phyloP scores from a whole-genome alignment of 192 early-diverging fungal species.

The Coemansia sp. region DNA sequence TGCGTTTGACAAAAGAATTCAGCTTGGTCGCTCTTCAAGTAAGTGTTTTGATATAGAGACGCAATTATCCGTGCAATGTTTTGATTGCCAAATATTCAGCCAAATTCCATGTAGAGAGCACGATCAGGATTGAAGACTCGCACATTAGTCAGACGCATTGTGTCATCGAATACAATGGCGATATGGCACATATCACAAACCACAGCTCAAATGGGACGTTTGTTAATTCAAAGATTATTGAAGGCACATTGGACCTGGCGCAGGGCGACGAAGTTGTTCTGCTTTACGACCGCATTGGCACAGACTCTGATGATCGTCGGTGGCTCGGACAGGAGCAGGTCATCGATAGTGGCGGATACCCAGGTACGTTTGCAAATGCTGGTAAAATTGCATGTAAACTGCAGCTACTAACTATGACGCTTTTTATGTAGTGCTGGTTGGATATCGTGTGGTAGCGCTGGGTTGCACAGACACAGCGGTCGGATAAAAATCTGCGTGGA shows the following conservation, averaged over 20 bases:
- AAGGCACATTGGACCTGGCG: conserved; percentile 11
- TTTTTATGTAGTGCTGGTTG: conserved; percentile 25
- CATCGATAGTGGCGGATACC: conserved; percentile 28
- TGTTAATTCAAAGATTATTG: conserved; percentile 28
- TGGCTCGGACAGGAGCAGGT: conserved; percentile 29
- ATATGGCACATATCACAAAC: conserved; percentile 20
- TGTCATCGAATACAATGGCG: conserved; percentile 10
- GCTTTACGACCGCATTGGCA: conserved; percentile 27
- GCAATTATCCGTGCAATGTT: no score
- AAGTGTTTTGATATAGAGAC: background rate
- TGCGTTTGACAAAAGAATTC: conserved; percentile 7
- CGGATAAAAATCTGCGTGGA: background rate
- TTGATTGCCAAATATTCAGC: background rate
- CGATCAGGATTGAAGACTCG: conserved; percentile 25
- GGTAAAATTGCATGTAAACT: no score
- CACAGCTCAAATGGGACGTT: conserved; percentile 40
- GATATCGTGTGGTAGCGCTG: conserved; percentile 24
- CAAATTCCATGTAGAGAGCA: conserved; percentile 15
- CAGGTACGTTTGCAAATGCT: conserved; percentile 8
- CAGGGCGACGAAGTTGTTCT: conserved; percentile 39
- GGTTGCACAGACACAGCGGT: background rate
- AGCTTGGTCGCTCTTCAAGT: conserved; percentile 34
- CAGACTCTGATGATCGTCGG: background rate
- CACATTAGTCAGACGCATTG: conserved; percentile 45
- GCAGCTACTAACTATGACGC: background rate